Base-by-base conservation (phyloP, 345 rosid genomes). In the Gossypium longicalyx region DNA sequence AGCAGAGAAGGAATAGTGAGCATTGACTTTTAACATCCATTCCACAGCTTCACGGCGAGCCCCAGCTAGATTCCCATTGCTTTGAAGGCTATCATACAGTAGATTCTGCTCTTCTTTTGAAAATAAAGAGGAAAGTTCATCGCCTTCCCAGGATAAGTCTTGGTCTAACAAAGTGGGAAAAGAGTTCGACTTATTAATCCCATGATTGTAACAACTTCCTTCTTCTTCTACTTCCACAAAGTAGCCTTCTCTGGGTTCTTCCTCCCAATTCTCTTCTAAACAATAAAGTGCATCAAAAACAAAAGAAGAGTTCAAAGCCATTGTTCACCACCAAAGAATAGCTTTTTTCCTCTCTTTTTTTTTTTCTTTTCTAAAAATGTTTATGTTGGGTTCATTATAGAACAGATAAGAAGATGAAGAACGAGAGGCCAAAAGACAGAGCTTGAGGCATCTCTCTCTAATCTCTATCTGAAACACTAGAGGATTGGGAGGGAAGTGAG, bases 101-200 rank as follows among this genome's bases (percentile, higher is more conserved):
- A 70, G 88, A 59, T 81, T 85, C 34, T 27, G 64, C 73, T 82
- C 84, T 82, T 91, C 80, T 66, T 84, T 91, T 7, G 85, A 76
- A 7, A 85, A 67, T 52, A 91, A 72, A 54, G 77, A 56, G 29
- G 79, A 23, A 75, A 88, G 88, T 71, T 91, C 94, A 12, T 86
- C 88, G 12, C 86, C 84, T n/a, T 87, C 92, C 89, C 91, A 88
- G 51, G 43, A 78, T 16, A 86, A 75, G 78, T 87, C 92, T 8
- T 81, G 87, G 27, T 84, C 86, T 48, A 80, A 45, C 73, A 84
- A 73, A 7, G 71, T 44, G 3, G 80, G 77, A 72, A 59, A 59
- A 34, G 67, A 72, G n/a, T 70, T 72, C 0, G 19, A 34, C 10
- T 67, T 73, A 9, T 56, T 27, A 15, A 49, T 27, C 72, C 38